Conservation (phyloP, 2,329 filamentous ascomycete species). For the Trichophyton equinum region DNA sequence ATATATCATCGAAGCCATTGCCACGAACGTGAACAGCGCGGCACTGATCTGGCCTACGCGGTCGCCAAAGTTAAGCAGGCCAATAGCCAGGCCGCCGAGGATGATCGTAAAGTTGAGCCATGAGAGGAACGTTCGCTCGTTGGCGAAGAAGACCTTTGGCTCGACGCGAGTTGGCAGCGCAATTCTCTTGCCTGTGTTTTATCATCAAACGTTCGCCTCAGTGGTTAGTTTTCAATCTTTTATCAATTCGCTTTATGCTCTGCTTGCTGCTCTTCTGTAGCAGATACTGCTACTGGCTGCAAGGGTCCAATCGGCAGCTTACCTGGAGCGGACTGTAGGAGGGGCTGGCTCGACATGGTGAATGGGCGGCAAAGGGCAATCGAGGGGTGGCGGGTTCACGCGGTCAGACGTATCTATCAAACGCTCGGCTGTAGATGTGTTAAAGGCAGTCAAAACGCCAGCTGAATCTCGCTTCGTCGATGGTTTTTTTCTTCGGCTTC, state of each 20-base stretch:
- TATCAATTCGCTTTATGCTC: no score
- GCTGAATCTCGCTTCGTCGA: background rate
- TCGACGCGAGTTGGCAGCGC: constrained; percentile 95
- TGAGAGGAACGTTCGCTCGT: constrained; percentile 96
- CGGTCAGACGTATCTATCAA: background rate
- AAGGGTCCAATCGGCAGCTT: constrained; percentile 22
- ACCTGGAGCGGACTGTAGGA: constrained; percentile 90
- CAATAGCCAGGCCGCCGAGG: constrained; percentile 88
- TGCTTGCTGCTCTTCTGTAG: background rate
- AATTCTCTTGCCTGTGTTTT: constrained; percentile 75
- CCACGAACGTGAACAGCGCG: constrained; percentile 84
- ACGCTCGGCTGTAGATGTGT: no score
- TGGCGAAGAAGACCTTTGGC: constrained; percentile 99
- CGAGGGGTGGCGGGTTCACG: background rate
- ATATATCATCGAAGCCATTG: constrained; percentile 91
- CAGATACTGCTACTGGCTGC: background rate
- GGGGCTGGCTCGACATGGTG: constrained; percentile 87
- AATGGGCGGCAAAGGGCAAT: background rate
- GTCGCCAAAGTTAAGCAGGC: constrained; percentile 97
- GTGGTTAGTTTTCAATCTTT: no score
- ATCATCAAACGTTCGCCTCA: background rate
- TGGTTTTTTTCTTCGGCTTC: background rate
- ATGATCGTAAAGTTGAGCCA: constrained; percentile 99
- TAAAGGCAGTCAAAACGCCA: background rate
- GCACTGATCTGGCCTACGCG: constrained; percentile 86